Conservation (phyloP, 306 rosid genomes). For the Fragaria vesca region DNA sequence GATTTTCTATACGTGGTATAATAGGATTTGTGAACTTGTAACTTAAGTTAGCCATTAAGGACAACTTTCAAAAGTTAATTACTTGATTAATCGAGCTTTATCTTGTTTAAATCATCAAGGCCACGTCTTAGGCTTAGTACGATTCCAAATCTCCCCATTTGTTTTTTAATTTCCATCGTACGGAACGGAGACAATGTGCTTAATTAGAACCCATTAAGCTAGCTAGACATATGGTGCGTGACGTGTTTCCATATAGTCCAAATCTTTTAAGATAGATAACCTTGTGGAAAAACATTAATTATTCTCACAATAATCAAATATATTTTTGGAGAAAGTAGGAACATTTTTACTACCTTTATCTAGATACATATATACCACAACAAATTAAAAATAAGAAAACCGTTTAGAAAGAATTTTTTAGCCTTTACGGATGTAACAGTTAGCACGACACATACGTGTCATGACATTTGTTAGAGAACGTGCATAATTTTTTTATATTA, state of each 20-base stretch:
- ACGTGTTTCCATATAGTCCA: slow-evolving; percentile 21
- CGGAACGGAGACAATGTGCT: slow-evolving; percentile 41
- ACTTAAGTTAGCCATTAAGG: slow-evolving; percentile 50
- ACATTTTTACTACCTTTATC: not conserved
- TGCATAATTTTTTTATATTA: too few relatives aligned
- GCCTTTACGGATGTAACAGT: too few relatives aligned
- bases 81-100: slow-evolving; percentile 16
- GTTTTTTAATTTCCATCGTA: slow-evolving; percentile 52
- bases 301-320: not conserved
- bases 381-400: not conserved
- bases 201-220: slow-evolving; percentile 33
- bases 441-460: too few relatives aligned
- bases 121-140: slow-evolving; percentile 46
- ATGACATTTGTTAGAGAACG: too few relatives aligned
- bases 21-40: slow-evolving; percentile 33
- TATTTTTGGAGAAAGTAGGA: not conserved
- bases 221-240: slow-evolving; percentile 20
- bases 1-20: slow-evolving; percentile 40
- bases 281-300: not conserved
- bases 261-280: not conserved
- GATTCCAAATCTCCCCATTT: slow-evolving; percentile 34
- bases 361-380: not conserved
- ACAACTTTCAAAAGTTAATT: slow-evolving; percentile 34
- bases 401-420: too few relatives aligned
- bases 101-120: slow-evolving; percentile 38